A percentile compares a stretch with the other conserved stretches of the same genome.
These are phyloP conservation scores for Alternaria triticina DNA, from an alignment of 2,329 filamentous ascomycete genomes.

Conservation along the genomic window DNA sequence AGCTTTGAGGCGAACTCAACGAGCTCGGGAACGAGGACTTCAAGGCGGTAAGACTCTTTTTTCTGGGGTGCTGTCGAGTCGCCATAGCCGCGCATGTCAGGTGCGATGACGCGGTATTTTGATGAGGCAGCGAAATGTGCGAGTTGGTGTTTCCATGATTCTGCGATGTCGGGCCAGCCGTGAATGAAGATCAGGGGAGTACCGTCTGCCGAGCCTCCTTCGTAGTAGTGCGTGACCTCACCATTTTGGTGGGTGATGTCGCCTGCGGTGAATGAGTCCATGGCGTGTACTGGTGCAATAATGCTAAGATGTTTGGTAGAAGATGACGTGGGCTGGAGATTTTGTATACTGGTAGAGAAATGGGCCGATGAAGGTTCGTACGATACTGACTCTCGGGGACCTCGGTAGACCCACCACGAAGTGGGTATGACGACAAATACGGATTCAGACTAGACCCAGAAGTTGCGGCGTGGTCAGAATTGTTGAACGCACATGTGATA, in stretches of 20 bases:
- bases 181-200: conserved; percentile 35
- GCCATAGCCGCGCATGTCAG: conserved; percentile 48
- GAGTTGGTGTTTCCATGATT: conserved; percentile 46
- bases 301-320: not conserved
- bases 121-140: conserved; percentile 35
- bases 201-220: conserved; percentile 27
- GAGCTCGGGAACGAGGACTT: conserved; percentile 37
- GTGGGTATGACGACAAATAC: not conserved
- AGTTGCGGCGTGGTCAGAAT: not conserved
- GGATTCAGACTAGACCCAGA: not conserved
- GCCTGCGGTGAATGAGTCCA: conserved; percentile 21
- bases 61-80: conserved; percentile 36
- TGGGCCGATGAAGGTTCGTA: not conserved
- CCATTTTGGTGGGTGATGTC: conserved; percentile 29
- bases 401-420: not conserved
- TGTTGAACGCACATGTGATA: not conserved
- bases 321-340: not conserved
- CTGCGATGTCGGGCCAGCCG: conserved; percentile 47
- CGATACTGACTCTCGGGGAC: not conserved
- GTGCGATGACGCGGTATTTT: conserved; percentile 33
- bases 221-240: conserved; percentile 32
- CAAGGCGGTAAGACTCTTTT: conserved; percentile 39
- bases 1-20: conserved; percentile 50
- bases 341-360: not conserved
- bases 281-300: not conserved